Conservation (phyloP, 441 rosid species). For the Croton laevigatus region DNA sequence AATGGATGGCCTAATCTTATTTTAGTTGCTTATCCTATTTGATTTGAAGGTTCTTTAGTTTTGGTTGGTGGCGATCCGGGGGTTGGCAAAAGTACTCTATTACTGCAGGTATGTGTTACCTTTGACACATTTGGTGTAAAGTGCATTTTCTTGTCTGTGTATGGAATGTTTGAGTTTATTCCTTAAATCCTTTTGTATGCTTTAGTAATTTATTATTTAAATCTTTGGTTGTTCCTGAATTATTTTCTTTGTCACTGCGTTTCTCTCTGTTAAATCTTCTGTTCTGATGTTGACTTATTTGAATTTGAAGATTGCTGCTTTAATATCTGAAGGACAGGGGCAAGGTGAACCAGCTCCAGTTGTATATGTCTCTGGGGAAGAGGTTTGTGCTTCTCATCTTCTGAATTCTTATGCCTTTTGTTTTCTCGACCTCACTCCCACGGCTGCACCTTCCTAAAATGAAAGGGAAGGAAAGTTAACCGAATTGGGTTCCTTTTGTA, state of each 20-base stretch:
- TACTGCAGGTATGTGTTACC: slow-evolving; percentile 58
- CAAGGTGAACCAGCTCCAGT: slow-evolving; percentile 58
- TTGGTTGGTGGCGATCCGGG: slow-evolving; percentile 96
- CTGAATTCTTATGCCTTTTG: not conserved
- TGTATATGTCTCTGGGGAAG: slow-evolving; percentile 93
- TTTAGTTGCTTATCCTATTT: slow-evolving; percentile 2
- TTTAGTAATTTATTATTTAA: not conserved
- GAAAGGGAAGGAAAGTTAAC: not conserved
- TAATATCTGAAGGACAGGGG: slow-evolving; percentile 59
- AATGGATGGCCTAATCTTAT: not conserved
- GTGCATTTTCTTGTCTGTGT: not conserved
- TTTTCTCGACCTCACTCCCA: no score
- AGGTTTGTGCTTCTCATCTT: slow-evolving; percentile 44
- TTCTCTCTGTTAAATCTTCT: slow-evolving; percentile 8
- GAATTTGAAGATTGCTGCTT: slow-evolving; percentile 64
- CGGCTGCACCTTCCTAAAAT: not conserved
- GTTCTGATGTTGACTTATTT: slow-evolving; percentile 28
- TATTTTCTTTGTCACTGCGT: not conserved
- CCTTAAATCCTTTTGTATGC: slow-evolving; percentile 7
- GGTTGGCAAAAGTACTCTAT: slow-evolving; percentile 92
- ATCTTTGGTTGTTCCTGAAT: not conserved
- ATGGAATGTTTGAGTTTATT: not conserved
- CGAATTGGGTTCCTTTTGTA: not conserved
- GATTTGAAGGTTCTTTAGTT: slow-evolving; percentile 60
- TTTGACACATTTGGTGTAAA: not conserved